phyloP scores from a whole-genome alignment of 352 stramenopile species.

The Globisporangium polare region DNA sequence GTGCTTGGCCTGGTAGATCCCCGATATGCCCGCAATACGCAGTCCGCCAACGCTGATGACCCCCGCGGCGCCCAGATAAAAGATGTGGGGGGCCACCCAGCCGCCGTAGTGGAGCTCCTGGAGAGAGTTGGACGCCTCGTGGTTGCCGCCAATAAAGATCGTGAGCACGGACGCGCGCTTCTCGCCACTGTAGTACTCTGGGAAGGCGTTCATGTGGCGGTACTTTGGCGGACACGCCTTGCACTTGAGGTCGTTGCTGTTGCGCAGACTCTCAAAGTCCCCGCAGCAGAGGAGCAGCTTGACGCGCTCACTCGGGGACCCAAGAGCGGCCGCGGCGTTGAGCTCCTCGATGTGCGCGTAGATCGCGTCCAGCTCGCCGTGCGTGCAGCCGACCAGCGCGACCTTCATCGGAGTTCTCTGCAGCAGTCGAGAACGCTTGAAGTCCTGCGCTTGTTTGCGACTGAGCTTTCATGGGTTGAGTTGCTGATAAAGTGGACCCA shows the following conservation, averaged over 20 bases:
- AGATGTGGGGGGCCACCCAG: conserved; percentile 95
- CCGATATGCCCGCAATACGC: conserved; percentile 90
- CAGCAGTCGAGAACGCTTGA: no score
- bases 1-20: conserved; percentile 89
- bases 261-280: conserved; percentile 94
- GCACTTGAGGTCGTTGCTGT: conserved; percentile 81
- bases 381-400: conserved; percentile 91
- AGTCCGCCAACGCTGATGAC: conserved; percentile 79
- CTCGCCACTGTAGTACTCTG: conserved; percentile 90
- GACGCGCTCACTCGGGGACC: conserved; percentile 36
- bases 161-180: conserved; percentile 87
- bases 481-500: no score
- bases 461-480: no score
- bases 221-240: conserved; percentile 92
- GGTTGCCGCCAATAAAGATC: conserved; percentile 95
- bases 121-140: conserved; percentile 93
- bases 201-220: conserved; percentile 75
- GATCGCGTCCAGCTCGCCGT: conserved; percentile 92
- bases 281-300: conserved; percentile 93
- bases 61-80: conserved; percentile 90
- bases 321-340: conserved; percentile 24
- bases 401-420: conserved; percentile 25
- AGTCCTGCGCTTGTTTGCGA: no score
- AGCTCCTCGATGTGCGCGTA: conserved; percentile 81
- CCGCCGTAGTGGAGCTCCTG: conserved; percentile 93